These are phyloP conservation scores for Colletotrichum euphorbiae DNA, from an alignment of 2,329 filamentous ascomycete species.

Conservation along the genomic window DNA sequence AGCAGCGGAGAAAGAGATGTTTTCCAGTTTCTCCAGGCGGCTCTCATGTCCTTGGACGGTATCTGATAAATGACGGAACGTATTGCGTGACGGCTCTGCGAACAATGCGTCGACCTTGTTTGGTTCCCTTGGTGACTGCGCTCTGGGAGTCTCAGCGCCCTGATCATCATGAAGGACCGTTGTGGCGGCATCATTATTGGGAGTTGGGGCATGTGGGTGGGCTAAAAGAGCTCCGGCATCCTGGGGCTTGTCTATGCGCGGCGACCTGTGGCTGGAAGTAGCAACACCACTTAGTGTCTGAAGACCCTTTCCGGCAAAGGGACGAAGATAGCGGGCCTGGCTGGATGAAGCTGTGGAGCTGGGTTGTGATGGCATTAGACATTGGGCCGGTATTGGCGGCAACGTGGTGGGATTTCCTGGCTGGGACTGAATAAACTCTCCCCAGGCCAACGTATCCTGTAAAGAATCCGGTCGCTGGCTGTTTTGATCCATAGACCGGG, in stretches of 20 bases:
- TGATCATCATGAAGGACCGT: conserved; percentile 42
- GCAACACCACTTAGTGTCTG: conserved; percentile 61
- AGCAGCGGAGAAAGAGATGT: conserved; percentile 73
- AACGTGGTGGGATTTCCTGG: conserved; percentile 49
- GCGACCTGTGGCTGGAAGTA: conserved; percentile 47
- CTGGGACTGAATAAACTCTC: conserved; percentile 55
- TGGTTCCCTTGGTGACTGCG: conserved; percentile 31
- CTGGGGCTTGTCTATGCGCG: conserved; percentile 48
- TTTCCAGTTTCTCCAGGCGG: conserved; percentile 77
- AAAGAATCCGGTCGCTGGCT: conserved; percentile 55
- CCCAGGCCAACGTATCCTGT: conserved; percentile 68
- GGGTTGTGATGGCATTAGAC: conserved; percentile 62
- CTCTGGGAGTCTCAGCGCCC: conserved; percentile 43
- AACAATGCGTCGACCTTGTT: conserved; percentile 37
- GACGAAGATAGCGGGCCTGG: conserved; percentile 62
- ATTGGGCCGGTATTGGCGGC: conserved; percentile 63
- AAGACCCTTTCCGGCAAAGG: conserved; percentile 67
- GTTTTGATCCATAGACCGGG: conserved; percentile 42
- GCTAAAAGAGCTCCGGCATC: conserved; percentile 27
- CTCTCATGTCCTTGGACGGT: conserved; percentile 71
- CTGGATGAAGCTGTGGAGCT: conserved; percentile 65
- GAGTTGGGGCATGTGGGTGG: conserved; percentile 39
- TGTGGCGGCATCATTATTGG: conserved; percentile 44
- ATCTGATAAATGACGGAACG: conserved; percentile 60
- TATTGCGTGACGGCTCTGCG: conserved; percentile 47